phyloP scores from a whole-genome alignment of 2,329 filamentous ascomycete species.

The Pestalotiopsis sp. region DNA sequence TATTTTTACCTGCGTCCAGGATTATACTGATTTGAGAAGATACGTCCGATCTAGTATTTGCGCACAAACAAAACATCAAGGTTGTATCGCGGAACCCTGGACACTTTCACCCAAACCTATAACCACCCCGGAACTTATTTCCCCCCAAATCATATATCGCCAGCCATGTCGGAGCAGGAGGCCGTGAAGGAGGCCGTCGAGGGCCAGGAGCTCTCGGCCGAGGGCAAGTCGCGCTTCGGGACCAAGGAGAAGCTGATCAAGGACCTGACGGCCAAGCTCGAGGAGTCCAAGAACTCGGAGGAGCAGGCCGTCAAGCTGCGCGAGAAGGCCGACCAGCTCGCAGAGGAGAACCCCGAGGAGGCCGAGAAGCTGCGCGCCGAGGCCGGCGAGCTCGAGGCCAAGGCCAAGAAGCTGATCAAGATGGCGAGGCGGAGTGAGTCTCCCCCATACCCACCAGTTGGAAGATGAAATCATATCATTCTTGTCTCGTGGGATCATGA shows the following conservation, averaged over 20 bases:
- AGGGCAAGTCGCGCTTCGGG: constrained; percentile 1
- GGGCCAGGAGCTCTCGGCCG: neutral
- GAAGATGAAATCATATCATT: too few relatives aligned
- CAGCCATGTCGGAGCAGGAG: constrained; percentile 1
- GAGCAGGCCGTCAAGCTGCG: constrained; percentile 27
- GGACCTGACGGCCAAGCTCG: constrained; percentile 28
- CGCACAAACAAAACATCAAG: neutral
- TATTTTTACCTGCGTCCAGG: neutral
- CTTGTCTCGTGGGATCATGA: neutral
- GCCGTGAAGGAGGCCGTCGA: neutral
- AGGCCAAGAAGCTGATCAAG: constrained; percentile 30
- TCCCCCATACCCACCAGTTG: neutral
- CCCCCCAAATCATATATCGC: neutral
- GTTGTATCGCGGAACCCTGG: neutral
- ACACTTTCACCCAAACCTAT: neutral
- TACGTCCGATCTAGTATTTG: neutral
- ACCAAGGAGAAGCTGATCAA: constrained; percentile 25
- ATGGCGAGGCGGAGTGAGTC: constrained; percentile 23
- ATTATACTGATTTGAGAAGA: neutral
- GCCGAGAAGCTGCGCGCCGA: constrained; percentile 28
- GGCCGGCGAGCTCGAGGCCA: constrained; percentile 29
- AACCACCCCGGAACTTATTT: neutral
- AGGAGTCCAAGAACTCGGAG: constrained; percentile 30
- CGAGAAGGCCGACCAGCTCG: constrained; percentile 24
- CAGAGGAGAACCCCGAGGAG: constrained; percentile 22